Conservation (phyloP, 257 asterid species). For the Jaltomata sinuosa region DNA sequence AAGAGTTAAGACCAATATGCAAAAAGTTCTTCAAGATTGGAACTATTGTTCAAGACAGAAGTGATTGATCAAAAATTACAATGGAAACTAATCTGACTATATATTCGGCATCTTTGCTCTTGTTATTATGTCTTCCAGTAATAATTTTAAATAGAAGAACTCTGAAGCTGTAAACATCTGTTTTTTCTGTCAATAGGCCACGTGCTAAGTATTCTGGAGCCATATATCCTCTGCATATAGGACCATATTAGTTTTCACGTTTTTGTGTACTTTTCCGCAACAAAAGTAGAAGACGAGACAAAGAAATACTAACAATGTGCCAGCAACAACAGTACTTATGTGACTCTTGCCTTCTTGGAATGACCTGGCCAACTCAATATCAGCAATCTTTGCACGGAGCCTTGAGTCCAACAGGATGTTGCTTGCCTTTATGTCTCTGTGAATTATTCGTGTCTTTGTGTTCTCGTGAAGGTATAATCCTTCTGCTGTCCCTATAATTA, state of each 20-base stretch:
- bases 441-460: slow-evolving; percentile 18
- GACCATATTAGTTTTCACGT: background rate
- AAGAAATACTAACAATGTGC: slow-evolving; percentile 21
- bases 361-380: slow-evolving; percentile 38
- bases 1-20: no score
- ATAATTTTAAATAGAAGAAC: slow-evolving; percentile 26
- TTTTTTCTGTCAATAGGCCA: slow-evolving; percentile 29
- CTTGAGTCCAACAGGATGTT: slow-evolving; percentile 31
- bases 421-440: slow-evolving; percentile 37
- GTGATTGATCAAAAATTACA: slow-evolving; percentile 10
- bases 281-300: background rate
- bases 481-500: slow-evolving; percentile 35
- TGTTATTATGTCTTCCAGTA: slow-evolving; percentile 24
- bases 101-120: slow-evolving; percentile 16
- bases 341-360: slow-evolving; percentile 42
- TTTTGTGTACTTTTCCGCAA: background rate
- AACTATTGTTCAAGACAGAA: background rate
- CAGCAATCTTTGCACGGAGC: slow-evolving; percentile 30
- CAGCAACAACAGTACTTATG: slow-evolving; percentile 38
- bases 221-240: slow-evolving; percentile 26
- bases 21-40: background rate
- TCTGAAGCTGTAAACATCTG: slow-evolving; percentile 32
- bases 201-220: slow-evolving; percentile 37
- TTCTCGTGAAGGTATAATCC: slow-evolving; percentile 40
- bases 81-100: slow-evolving; percentile 15